Evolutionary conservation across 2,329 filamentous ascomycete species (phyloP).

Genomic region (Aspergillus sp.): DNA sequence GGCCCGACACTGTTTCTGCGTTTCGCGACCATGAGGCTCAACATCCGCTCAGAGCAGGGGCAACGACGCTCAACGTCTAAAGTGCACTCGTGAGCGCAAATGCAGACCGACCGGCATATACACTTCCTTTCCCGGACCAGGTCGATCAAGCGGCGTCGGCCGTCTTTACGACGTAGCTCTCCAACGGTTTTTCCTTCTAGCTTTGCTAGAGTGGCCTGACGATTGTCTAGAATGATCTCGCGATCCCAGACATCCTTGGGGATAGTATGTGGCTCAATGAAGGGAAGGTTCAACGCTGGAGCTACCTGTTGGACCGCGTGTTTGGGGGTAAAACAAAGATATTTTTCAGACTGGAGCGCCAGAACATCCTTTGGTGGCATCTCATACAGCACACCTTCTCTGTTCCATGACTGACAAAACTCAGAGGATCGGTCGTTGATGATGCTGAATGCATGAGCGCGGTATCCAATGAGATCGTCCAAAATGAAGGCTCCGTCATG

Average conservation of each 20-base stretch:
- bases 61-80: slow-evolving; percentile 28
- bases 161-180: slow-evolving; percentile 31
- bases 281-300: slow-evolving; percentile 23
- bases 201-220: slow-evolving; percentile 33
- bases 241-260: slow-evolving; percentile 22
- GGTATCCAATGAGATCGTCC: slow-evolving; percentile 32
- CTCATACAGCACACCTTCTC: slow-evolving; percentile 29
- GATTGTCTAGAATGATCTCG: slow-evolving; percentile 30
- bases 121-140: slow-evolving; percentile 36
- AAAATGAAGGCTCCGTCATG: slow-evolving; percentile 12
- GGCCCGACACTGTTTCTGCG: slow-evolving; percentile 21
- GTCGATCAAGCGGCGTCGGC: slow-evolving; percentile 22
- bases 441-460: slow-evolving; percentile 25
- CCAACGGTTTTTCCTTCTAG: slow-evolving; percentile 37
- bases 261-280: slow-evolving; percentile 20
- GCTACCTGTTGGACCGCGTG: slow-evolving; percentile 14
- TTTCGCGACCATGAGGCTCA: slow-evolving; percentile 30
- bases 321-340: slow-evolving; percentile 27
- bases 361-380: slow-evolving; percentile 30
- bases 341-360: slow-evolving; percentile 36
- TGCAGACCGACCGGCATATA: slow-evolving; percentile 34
- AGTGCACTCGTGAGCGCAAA: slow-evolving; percentile 36
- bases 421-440: slow-evolving; percentile 21
- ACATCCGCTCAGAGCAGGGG: slow-evolving; percentile 36
- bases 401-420: slow-evolving; percentile 32